phyloP scores from a whole-genome alignment of 257 asterid genomes.

The Solanum paucissectum region DNA sequence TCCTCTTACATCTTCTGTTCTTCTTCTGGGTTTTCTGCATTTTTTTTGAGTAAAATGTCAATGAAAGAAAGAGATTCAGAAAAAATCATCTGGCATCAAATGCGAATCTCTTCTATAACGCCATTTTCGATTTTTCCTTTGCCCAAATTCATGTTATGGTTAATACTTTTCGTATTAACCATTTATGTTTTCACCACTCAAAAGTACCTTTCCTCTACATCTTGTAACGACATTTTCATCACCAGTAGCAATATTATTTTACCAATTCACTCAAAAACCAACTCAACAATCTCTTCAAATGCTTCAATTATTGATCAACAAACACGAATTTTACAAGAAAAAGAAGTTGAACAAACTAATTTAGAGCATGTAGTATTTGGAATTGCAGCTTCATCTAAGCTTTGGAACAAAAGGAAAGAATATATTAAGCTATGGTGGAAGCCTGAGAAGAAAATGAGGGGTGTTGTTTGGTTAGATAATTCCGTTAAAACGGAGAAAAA shows the following conservation, averaged over 20 bases:
- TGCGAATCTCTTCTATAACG: slow-evolving; percentile 21
- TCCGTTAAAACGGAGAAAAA: slow-evolving; percentile 13
- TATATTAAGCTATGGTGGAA: slow-evolving; percentile 52
- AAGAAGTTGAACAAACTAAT: background rate
- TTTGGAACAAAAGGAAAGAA: slow-evolving; percentile 2
- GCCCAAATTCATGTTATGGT: slow-evolving; percentile 57
- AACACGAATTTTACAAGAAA: background rate
- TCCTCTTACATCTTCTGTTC: background rate
- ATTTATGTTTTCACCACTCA: slow-evolving; percentile 36
- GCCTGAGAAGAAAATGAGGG: slow-evolving; percentile 46
- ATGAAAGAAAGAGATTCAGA: slow-evolving; percentile 51
- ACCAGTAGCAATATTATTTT: background rate
- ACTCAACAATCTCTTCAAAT: background rate
- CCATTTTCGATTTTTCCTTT: slow-evolving; percentile 14
- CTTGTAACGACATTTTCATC: slow-evolving; percentile 25
- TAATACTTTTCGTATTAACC: slow-evolving; percentile 38
- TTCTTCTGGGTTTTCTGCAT: background rate
- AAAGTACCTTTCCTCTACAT: slow-evolving; percentile 30
- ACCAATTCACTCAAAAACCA: background rate
- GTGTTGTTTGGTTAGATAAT: slow-evolving; percentile 63
- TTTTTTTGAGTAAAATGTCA: background rate
- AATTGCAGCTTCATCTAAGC: slow-evolving; percentile 12
- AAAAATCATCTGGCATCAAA: slow-evolving; percentile 55
- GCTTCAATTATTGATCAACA: background rate
- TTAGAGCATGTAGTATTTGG: slow-evolving; percentile 12